Evolutionary conservation across 2,329 filamentous ascomycete species (phyloP).

Genomic region (Magnaporthiopsis rhizophila): DNA sequence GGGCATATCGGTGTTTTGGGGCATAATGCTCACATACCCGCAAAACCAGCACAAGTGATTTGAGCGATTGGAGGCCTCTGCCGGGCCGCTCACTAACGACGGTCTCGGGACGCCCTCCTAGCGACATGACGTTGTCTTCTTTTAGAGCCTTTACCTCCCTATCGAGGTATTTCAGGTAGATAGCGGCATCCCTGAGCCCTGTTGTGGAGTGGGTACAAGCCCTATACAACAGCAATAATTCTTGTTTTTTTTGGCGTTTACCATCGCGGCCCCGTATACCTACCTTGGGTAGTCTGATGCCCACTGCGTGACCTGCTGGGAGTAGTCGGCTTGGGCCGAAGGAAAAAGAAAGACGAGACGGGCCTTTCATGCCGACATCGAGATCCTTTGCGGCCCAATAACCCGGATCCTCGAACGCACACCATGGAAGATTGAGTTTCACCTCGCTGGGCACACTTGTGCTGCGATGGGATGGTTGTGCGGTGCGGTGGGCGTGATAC

Average conservation of each 20-base stretch:
- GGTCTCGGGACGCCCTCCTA: background rate
- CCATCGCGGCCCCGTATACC: too few species aligned
- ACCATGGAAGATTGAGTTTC: background rate
- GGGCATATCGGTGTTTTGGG: background rate
- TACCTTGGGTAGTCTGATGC: too few species aligned
- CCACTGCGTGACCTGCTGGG: too few species aligned
- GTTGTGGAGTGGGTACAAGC: background rate
- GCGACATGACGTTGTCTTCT: background rate
- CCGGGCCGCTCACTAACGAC: background rate
- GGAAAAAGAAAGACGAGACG: too few species aligned
- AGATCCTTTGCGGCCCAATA: background rate
- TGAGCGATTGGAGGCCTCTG: background rate
- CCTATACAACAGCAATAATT: background rate
- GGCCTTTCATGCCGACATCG: background rate
- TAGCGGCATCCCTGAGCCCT: background rate
- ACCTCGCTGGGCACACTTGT: background rate
- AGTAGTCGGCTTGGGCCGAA: too few species aligned
- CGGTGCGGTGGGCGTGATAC: too few species aligned
- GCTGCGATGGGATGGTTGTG: too few species aligned
- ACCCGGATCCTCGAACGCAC: background rate
- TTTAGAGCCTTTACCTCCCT: background rate
- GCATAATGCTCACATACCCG: background rate
- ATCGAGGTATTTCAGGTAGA: background rate
- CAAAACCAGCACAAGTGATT: background rate
- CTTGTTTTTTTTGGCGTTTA: background rate